These are phyloP conservation scores for Capniomyces stellatus DNA, from an alignment of 371 early-diverging fungal species.

Conservation along the genomic window DNA sequence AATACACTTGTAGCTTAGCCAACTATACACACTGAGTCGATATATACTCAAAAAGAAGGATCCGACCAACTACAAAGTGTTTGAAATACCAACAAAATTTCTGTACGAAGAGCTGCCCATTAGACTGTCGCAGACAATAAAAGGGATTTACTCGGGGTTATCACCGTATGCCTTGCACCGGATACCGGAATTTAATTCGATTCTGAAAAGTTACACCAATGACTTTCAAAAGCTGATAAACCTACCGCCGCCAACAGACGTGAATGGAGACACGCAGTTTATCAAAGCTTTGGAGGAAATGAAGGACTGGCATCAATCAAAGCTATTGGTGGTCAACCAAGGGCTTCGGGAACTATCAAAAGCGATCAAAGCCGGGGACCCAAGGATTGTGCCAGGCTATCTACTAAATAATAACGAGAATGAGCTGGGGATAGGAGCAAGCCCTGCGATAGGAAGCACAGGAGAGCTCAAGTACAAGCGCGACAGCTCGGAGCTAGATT, in stretches of 20 bases:
- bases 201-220: constrained; percentile 26
- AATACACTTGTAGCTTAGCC: constrained; percentile 15
- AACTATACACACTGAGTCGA: constrained; percentile 23
- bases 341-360: constrained; percentile 21
- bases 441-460: background rate
- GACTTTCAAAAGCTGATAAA: constrained; percentile 23
- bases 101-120: constrained; percentile 48
- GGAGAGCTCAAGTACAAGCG: constrained; percentile 5
- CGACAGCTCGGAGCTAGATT: background rate
- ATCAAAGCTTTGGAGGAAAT: constrained; percentile 22
- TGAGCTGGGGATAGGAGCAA: background rate
- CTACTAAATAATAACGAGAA: constrained; percentile 2
- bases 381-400: constrained; percentile 16
- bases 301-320: constrained; percentile 11
- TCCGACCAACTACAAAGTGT: constrained; percentile 14
- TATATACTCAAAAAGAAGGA: constrained; percentile 16
- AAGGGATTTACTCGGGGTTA: constrained; percentile 27
- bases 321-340: constrained; percentile 20
- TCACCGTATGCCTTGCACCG: constrained; percentile 26
- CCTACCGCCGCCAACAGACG: constrained; percentile 22
- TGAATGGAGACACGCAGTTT: constrained; percentile 23
- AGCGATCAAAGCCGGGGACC: constrained; percentile 11
- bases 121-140: constrained; percentile 42
- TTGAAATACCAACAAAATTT: constrained; percentile 33
- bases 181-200: constrained; percentile 26